Conservation (phyloP, 1,139 yeast species). For the Zygoascus hellenicus region DNA sequence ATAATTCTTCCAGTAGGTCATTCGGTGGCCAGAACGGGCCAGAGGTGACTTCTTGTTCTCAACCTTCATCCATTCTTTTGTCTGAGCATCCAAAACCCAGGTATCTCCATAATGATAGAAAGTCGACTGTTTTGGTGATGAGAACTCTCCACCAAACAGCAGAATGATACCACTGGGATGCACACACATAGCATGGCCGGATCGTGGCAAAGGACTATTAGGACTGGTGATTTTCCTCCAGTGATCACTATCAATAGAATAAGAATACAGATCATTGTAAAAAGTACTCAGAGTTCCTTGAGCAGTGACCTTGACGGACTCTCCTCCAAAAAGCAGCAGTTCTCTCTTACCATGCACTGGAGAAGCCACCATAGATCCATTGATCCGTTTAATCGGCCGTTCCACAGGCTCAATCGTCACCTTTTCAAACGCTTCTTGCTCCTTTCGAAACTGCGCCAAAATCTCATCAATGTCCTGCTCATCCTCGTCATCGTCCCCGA, state of each 20-base stretch:
- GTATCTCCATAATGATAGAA: slow-evolving; percentile 96
- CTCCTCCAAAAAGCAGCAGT: slow-evolving; percentile 86
- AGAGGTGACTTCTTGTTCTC: slow-evolving; percentile 73
- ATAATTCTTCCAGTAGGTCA: slow-evolving; percentile 88
- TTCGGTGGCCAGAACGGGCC: slow-evolving; percentile 87
- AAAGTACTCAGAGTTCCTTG: slow-evolving; percentile 55
- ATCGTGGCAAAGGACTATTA: slow-evolving; percentile 86
- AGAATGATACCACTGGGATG: slow-evolving; percentile 86
- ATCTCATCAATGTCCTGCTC: slow-evolving; percentile 85
- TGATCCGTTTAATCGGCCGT: slow-evolving; percentile 64
- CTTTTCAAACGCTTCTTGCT: slow-evolving; percentile 71
- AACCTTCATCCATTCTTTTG: slow-evolving; percentile 86
- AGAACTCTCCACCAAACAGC: slow-evolving; percentile 94
- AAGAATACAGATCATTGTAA: slow-evolving; percentile 74
- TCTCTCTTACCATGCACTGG: slow-evolving; percentile 76
- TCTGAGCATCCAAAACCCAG: slow-evolving; percentile 79
- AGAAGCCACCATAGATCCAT: slow-evolving; percentile 67
- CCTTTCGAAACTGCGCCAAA: slow-evolving; percentile 67
- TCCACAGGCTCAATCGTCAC: slow-evolving; percentile 53
- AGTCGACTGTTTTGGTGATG: slow-evolving; percentile 92
- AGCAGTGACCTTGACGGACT: slow-evolving; percentile 37
- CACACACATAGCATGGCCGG: slow-evolving; percentile 90
- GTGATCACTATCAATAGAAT: slow-evolving; percentile 66
- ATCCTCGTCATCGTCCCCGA: slow-evolving; percentile 73
- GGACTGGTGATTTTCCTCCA: slow-evolving; percentile 81